phyloP scores from a whole-genome alignment of 257 asterid species.

The Fraxinus excelsior region DNA sequence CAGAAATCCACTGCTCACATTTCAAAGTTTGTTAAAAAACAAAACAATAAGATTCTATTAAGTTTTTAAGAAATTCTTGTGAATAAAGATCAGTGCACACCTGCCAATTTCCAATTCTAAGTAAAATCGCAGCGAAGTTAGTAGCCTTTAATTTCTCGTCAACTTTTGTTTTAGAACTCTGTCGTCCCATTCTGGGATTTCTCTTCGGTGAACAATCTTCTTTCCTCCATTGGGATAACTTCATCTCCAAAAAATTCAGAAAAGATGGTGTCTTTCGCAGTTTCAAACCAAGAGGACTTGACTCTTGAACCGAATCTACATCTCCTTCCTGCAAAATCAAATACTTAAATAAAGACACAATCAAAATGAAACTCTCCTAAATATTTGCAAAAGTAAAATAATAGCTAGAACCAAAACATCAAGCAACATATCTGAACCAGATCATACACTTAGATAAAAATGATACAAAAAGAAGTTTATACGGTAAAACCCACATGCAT shows the following conservation, averaged over 20 bases:
- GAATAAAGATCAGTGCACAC: conserved; percentile 25
- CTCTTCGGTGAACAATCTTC: not conserved
- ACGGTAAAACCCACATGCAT: no score
- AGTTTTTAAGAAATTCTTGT: no score
- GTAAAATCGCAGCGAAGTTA: conserved; percentile 46
- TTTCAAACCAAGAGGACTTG: conserved; percentile 51
- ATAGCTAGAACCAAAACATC: no score
- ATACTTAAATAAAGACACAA: not conserved
- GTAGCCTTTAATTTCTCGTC: conserved; percentile 56
- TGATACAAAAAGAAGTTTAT: no score
- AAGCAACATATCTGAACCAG: no score
- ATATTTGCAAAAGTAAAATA: no score
- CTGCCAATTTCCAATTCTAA: conserved; percentile 71
- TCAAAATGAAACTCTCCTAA: not conserved
- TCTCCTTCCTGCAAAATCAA: conserved; percentile 32
- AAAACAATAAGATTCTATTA: no score
- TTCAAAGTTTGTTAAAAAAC: not conserved
- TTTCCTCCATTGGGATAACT: conserved; percentile 24
- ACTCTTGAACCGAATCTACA: conserved; percentile 9
- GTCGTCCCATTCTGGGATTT: not conserved
- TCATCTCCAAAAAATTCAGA: conserved; percentile 25
- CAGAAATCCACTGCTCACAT: conserved; percentile 42
- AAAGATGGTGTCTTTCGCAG: conserved; percentile 51
- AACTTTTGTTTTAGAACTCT: not conserved
- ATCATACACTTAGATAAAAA: no score